Evolutionary conservation across 768 basidiomycete genomes (phyloP).

Genomic region (Podaxis sp.): DNA sequence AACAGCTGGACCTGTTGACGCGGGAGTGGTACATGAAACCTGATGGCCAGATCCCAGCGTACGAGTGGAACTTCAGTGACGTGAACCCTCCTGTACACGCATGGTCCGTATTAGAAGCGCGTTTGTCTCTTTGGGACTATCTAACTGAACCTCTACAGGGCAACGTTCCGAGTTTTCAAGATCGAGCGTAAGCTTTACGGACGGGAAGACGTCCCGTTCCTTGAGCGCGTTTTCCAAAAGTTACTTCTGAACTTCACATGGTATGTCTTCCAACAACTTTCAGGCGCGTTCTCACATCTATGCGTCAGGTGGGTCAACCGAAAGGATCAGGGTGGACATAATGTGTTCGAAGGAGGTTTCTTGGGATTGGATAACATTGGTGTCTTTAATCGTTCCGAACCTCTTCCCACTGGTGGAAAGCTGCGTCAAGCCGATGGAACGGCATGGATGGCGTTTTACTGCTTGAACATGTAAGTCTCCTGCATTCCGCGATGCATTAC

Average conservation of each 20-base stretch:
- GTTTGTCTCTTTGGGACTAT: neutral
- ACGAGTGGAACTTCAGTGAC: constrained; percentile 99
- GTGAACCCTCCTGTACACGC: constrained; percentile 99
- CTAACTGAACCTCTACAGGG: constrained; percentile 41
- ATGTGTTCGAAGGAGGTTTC: constrained; percentile 98
- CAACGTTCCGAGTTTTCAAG: constrained; percentile 98
- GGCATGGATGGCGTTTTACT: constrained; percentile 99
- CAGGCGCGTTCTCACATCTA: neutral
- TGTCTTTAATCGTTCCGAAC: constrained; percentile 96
- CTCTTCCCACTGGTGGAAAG: constrained; percentile 88
- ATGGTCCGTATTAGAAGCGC: constrained; percentile 47
- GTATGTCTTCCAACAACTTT: constrained; percentile 28
- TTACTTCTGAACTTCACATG: constrained; percentile 95
- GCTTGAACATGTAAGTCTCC: constrained; percentile 77
- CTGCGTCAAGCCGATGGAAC: constrained; percentile 98
- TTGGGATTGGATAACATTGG: constrained; percentile 98
- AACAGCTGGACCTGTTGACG: constrained; percentile 92
- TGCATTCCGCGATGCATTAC: neutral
- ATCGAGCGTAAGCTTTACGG: constrained; percentile 96
- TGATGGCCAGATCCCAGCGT: constrained; percentile 97
- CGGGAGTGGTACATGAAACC: constrained; percentile 99
- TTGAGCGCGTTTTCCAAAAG: constrained; percentile 99
- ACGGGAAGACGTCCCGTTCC: constrained; percentile 82
- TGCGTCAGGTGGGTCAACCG: constrained; percentile 90
- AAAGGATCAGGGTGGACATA: constrained; percentile 91